Base-by-base conservation (phyloP, 2,329 filamentous ascomycete species). In the Arachnomyces sp. region DNA sequence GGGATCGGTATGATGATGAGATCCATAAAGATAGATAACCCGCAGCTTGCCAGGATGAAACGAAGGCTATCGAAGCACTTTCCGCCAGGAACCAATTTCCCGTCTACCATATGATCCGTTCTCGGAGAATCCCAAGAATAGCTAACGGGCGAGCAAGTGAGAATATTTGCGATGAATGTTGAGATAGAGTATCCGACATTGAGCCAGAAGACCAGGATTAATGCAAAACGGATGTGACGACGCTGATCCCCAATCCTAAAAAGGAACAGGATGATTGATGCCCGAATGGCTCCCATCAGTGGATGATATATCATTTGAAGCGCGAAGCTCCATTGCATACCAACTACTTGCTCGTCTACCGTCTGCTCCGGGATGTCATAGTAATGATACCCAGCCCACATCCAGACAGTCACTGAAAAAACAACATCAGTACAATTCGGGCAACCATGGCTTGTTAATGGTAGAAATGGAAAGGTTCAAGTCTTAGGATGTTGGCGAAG, bases 1-100 rank as follows among this genome's bases (percentile, higher is more conserved):
- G 36, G 36, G 36, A 38, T 38, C 16, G 36, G 36, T 16, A 38
- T 38, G 28, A 38, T 38, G 13, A 38, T 38, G 25, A 38, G 28
- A 15, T 38, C 36, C 36, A 38, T 38, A 13, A 38, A 38, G 7
- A 38, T 38, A 15, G 13, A 31, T 29, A 38, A 29, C 15, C 11
- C 36, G 28, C 36, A 31, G 13, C 36, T 38, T 15, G 28, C 14
- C 11, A 38, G 28, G 14, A 38, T 18, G 16, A 38, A 38, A 5
- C 15, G 18, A n/a, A 38, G 28, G 16, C 12, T 31, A 29, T 31
- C 31, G 16, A 38, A 38, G 25, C 36, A 38, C 16, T 18, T 31
- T 15, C 36, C 36, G 6, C 36, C 36, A 9, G 36, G 36, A 11
- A 38, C 16, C 28, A 38, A 30, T 18, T 38, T 28, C 17, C 36